phyloP scores from a whole-genome alignment of 2,329 filamentous ascomycete genomes.

The Tolypocladium ophioglossoides region DNA sequence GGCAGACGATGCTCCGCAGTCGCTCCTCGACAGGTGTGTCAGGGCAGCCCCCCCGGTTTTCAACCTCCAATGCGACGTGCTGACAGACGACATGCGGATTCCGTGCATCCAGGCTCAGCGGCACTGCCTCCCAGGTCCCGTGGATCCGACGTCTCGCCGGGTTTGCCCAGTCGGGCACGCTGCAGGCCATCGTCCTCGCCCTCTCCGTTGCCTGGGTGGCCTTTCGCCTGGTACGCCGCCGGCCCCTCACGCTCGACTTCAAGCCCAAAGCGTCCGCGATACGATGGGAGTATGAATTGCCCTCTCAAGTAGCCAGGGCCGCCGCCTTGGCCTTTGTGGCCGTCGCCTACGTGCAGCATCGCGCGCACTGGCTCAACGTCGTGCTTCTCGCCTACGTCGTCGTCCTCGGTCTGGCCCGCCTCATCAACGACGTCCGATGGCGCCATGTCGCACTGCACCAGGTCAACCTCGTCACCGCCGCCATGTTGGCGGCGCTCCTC shows the following conservation, averaged over 20 bases:
- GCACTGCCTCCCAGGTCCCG: slow-evolving; percentile 10
- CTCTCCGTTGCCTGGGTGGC: slow-evolving; percentile 25
- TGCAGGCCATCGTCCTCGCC: slow-evolving; percentile 26
- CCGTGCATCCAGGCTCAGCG: no score
- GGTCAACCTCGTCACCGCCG: slow-evolving; percentile 33
- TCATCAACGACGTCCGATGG: slow-evolving; percentile 30
- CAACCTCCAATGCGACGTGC: neutral
- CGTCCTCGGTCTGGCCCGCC: slow-evolving; percentile 30
- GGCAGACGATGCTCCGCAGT: neutral
- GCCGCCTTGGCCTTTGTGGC: slow-evolving; percentile 28
- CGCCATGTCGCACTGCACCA: slow-evolving; percentile 36
- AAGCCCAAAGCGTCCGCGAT: slow-evolving; percentile 27
- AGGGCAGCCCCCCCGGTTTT: neutral
- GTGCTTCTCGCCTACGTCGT: slow-evolving; percentile 29
- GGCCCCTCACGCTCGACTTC: slow-evolving; percentile 12
- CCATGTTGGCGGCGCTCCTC: slow-evolving; percentile 23
- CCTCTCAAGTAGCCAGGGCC: slow-evolving; percentile 29
- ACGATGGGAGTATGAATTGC: slow-evolving; percentile 30
- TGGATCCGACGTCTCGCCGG: slow-evolving; percentile 29
- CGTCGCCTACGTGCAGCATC: slow-evolving; percentile 21
- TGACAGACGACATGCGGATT: no score
- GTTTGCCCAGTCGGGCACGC: slow-evolving; percentile 29
- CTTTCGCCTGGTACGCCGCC: slow-evolving; percentile 21
- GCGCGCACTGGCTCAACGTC: slow-evolving; percentile 25
- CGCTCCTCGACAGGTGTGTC: neutral